Evolutionary conservation across 768 basidiomycete species (phyloP), one percentile per base, ranked within the genome.

Genomic region (Suillus brevipes): DNA sequence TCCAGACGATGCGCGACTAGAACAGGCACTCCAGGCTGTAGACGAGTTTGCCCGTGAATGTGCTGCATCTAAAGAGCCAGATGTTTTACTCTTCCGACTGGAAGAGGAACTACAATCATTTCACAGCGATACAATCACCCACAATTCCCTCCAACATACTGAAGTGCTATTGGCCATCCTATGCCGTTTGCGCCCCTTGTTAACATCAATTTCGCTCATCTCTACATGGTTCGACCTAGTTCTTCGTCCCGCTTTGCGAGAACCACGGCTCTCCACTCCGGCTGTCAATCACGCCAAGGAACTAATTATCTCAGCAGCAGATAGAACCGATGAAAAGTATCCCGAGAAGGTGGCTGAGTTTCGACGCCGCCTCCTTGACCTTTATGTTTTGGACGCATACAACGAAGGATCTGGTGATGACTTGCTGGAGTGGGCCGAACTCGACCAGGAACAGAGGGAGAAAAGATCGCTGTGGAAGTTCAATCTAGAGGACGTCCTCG

Each of bases 151-250:
- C 45, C 79, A 79, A 28, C 90, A 92, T 69, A 83, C 82, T 4
- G 89, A 91, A 70, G 75, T 86, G 16, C 87, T 94, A 69, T 81
- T 94, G 13, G 81, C 84, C 31, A 82, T 91, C 20, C 81, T 94
- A 7, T 82, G 84, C 67, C 86, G 86, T 68, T 81, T 94, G 34
- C 79, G 80, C 12, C 83, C 88, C 14, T 80, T 90, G 36, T 78
- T 92, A 8, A 80, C 89, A 3, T 78, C 89, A 9, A 81, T 81
- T 7, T 90, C 89, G 31, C 80, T 93, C 62, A 89, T 92, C 64
- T 88, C 88, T 2, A 82, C 81, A 34, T 94, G 93, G 93, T 94
- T 92, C 74, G 91, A 94, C 73, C 82, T 90, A 40, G 82, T 91
- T 34, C 80, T 94, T 3, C 87, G 92, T 40, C 89, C 90, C 31